A percentile compares a stretch with the other conserved stretches of the same genome.
Conservation (phyloP, 805 yeast genomes). For the Wickerhamiella allomyrinae region DNA sequence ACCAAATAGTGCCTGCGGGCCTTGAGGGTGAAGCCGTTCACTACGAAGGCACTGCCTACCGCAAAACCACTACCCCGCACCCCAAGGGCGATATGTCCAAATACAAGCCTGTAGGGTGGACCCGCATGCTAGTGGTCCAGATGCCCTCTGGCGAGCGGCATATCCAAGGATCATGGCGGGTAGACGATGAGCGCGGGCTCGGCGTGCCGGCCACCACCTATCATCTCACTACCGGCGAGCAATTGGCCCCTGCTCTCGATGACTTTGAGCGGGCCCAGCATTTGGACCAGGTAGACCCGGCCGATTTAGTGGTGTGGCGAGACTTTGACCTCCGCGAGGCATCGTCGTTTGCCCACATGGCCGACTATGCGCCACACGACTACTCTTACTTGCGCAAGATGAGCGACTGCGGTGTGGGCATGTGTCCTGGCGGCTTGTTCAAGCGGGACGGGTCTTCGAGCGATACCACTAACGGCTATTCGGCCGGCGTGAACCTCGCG, state of each 20-base stretch:
- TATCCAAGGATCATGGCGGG: constrained; percentile 21
- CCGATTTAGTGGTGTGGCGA: constrained; percentile 18
- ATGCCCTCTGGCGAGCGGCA: constrained; percentile 3
- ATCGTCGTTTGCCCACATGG: constrained; percentile 5
- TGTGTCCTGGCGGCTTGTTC: not conserved
- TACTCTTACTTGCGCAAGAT: not conserved
- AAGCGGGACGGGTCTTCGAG: not conserved
- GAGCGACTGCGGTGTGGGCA: no score
- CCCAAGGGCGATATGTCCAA: constrained; percentile 8
- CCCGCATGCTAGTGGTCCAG: constrained; percentile 17
- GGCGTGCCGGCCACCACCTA: constrained; percentile 21
- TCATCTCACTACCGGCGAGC: constrained; percentile 13
- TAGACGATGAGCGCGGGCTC: constrained; percentile 21
- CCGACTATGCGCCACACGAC: constrained; percentile 7
- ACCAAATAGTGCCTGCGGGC: constrained; percentile 4
- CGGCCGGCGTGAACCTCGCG: constrained; percentile 10
- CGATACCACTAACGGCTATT: not conserved
- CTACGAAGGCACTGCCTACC: constrained; percentile 19
- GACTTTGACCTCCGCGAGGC: constrained; percentile 16
- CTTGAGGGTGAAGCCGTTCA: constrained; percentile 5
- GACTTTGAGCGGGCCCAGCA: constrained; percentile 5
- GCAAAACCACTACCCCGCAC: constrained; percentile 12
- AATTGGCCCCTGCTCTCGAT: constrained; percentile 4
- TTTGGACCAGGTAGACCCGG: not conserved
- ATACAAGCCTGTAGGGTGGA: constrained; percentile 23